phyloP scores from a whole-genome alignment of 1,139 yeast species.

The Taphrina deformans region DNA sequence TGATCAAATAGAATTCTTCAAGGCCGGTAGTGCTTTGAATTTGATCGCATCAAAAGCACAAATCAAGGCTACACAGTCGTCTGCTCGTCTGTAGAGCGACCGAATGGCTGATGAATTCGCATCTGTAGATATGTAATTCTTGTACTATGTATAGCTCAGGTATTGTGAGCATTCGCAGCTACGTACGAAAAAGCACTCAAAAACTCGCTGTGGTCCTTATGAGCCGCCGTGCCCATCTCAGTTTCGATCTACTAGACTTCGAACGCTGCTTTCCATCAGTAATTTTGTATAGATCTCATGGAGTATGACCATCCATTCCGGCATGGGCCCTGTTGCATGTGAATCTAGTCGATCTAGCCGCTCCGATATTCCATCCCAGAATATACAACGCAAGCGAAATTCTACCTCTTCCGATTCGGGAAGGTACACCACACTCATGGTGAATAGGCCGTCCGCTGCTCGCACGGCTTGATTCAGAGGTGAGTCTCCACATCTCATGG shows the following conservation, averaged over 20 bases:
- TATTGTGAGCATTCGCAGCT: too few species aligned
- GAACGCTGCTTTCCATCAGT: not conserved
- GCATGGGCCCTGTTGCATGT: not conserved
- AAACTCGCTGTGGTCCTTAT: too few species aligned
- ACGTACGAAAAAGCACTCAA: too few species aligned
- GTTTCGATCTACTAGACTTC: not conserved
- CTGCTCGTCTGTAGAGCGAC: not conserved
- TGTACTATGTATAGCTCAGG: not conserved
- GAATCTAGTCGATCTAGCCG: not conserved
- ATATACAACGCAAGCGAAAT: not conserved
- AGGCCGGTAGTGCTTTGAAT: constrained; percentile 95
- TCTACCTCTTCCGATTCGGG: not conserved
- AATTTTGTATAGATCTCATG: not conserved
- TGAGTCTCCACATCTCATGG: constrained; percentile 1
- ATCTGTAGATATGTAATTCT: not conserved
- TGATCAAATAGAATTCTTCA: constrained; percentile 92
- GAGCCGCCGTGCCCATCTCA: too few species aligned
- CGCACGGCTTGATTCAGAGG: not conserved
- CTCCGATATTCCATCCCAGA: not conserved
- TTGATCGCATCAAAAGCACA: constrained; percentile 64
- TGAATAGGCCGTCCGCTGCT: not conserved
- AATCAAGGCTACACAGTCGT: constrained; percentile 13
- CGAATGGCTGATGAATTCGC: too few species aligned
- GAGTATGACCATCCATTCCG: not conserved
- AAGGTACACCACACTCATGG: not conserved